Conservation (phyloP, 495 filamentous ascomycete species). For the Pyrenula massariospora region DNA sequence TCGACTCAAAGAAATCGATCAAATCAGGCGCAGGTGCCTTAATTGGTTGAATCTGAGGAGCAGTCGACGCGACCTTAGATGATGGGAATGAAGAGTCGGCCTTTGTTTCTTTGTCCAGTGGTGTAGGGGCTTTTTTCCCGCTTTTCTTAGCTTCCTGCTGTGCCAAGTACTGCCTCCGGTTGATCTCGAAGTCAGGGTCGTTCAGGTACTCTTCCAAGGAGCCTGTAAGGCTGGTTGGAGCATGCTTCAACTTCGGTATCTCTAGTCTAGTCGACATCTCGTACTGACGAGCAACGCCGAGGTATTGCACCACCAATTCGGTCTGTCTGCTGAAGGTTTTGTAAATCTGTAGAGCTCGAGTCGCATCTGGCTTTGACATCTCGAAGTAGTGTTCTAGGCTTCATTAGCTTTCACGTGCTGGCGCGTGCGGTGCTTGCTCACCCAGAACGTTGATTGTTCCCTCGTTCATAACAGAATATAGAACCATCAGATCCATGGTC, state of each 20-base stretch:
- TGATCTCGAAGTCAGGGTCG: slow-evolving; percentile 92
- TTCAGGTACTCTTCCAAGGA: slow-evolving; percentile 92
- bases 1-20: slow-evolving; percentile 98
- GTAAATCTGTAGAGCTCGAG: slow-evolving; percentile 86
- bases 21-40: slow-evolving; percentile 67
- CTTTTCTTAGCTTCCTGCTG: slow-evolving; percentile 71
- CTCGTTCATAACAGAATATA: slow-evolving; percentile 95
- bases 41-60: slow-evolving; percentile 17
- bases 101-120: slow-evolving; percentile 9
- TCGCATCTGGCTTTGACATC: slow-evolving; percentile 89
- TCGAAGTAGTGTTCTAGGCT: slow-evolving; percentile 87
- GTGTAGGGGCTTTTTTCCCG: slow-evolving; percentile 21
- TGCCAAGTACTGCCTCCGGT: slow-evolving; percentile 80
- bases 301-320: slow-evolving; percentile 81
- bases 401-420: slow-evolving; percentile 9
- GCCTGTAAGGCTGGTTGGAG: slow-evolving; percentile 76
- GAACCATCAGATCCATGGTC: slow-evolving; percentile 75
- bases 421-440: slow-evolving; percentile 23
- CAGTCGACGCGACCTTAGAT: slow-evolving; percentile 11
- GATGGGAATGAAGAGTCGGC: slow-evolving; percentile 8
- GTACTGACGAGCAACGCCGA: slow-evolving; percentile 76
- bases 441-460: slow-evolving; percentile 95
- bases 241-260: slow-evolving; percentile 96
- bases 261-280: slow-evolving; percentile 85
- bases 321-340: slow-evolving; percentile 88